These are phyloP conservation scores for Termitomyces bulborhizus DNA, from an alignment of 768 basidiomycete genomes.

Conservation along the genomic window DNA sequence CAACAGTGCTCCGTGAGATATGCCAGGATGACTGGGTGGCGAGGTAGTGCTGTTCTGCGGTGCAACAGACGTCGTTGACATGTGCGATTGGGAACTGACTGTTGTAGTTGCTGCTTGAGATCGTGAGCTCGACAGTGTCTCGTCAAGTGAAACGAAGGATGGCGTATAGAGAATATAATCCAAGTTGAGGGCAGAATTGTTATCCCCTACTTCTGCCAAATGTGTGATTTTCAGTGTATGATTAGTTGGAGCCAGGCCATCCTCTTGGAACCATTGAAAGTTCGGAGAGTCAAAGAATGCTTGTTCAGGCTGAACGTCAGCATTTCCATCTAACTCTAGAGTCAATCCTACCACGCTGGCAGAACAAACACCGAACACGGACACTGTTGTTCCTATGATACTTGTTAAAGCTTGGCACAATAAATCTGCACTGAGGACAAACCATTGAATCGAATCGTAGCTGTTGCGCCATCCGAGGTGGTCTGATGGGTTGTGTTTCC, in stretches of 20 bases:
- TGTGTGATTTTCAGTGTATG: background rate
- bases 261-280: background rate
- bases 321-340: too few relatives aligned
- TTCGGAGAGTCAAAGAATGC: background rate
- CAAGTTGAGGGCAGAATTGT: background rate
- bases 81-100: background rate
- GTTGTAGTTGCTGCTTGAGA: background rate
- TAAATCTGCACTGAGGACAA: background rate
- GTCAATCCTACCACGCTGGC: too few relatives aligned
- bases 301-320: too few relatives aligned
- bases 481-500: background rate
- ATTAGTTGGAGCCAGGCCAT: background rate
- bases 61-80: too few relatives aligned
- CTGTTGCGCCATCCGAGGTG: background rate
- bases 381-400: background rate
- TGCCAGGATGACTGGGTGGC: background rate
- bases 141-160: background rate
- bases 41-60: background rate
- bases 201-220: accelerated
- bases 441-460: background rate
- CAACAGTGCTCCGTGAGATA: background rate
- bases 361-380: background rate
- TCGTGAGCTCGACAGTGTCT: background rate
- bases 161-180: background rate
- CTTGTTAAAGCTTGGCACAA: background rate